phyloP scores from a whole-genome alignment of 2,329 filamentous ascomycete species.

The Fusarium euwallaceae region DNA sequence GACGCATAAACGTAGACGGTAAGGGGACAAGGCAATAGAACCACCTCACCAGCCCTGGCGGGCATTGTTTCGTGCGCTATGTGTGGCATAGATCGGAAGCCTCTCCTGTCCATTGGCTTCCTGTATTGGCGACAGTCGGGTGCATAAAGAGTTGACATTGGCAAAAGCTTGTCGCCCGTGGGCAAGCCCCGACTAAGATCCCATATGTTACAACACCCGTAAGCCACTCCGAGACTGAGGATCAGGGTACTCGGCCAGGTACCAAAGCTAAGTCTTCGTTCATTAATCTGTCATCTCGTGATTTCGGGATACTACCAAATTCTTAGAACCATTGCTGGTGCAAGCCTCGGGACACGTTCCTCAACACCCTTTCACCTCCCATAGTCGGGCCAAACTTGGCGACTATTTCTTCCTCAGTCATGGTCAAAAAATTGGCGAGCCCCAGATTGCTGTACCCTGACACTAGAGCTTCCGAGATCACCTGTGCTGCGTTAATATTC shows the following conservation, averaged over 20 bases:
- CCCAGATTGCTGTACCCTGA: constrained; percentile 45
- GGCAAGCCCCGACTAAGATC: background rate
- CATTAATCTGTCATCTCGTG: background rate
- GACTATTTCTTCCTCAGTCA: constrained; percentile 45
- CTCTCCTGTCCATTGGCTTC: background rate
- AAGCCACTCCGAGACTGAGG: background rate
- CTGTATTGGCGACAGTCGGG: background rate
- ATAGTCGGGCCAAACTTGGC: constrained; percentile 45
- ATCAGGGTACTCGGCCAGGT: background rate
- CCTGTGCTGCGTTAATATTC: constrained; percentile 54
- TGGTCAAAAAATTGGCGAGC: constrained; percentile 49
- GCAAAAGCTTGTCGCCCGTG: background rate
- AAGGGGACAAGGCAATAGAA: constrained; percentile 39
- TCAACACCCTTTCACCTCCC: constrained; percentile 44
- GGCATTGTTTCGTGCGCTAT: constrained; percentile 32
- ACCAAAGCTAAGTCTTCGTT: background rate
- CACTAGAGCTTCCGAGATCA: constrained; percentile 47
- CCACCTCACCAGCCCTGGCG: constrained; percentile 27
- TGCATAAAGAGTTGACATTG: background rate
- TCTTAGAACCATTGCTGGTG: constrained; percentile 26
- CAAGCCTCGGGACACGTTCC: constrained; percentile 23
- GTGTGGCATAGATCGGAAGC: background rate
- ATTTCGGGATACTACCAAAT: background rate
- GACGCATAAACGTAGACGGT: constrained; percentile 39
- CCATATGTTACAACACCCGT: background rate